Conservation (phyloP, 2,329 filamentous ascomycete genomes). For the Laburnicola sp. region DNA sequence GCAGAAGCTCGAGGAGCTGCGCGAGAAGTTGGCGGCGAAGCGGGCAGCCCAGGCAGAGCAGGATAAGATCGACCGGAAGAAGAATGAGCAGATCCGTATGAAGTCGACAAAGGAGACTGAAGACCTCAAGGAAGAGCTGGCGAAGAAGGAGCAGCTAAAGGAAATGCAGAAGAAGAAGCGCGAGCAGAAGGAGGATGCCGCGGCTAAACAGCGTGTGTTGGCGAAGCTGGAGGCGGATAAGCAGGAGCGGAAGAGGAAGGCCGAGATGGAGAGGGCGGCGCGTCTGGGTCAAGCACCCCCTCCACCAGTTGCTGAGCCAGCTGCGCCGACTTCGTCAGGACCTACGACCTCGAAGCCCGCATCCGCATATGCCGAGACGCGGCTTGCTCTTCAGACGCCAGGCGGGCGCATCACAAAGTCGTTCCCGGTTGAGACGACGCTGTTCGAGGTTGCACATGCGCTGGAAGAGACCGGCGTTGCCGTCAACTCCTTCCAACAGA, state of each 20-base stretch:
- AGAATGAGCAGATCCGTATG: slow-evolving; percentile 80
- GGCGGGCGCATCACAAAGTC: slow-evolving; percentile 82
- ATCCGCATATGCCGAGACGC: slow-evolving; percentile 75
- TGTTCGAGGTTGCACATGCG: slow-evolving; percentile 86
- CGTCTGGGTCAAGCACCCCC: slow-evolving; percentile 71
- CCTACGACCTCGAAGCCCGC: slow-evolving; percentile 63
- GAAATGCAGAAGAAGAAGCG: slow-evolving; percentile 82
- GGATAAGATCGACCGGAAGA: slow-evolving; percentile 80
- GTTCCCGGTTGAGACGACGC: slow-evolving; percentile 82
- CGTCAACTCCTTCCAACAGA: slow-evolving; percentile 79
- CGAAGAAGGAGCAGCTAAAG: slow-evolving; percentile 88
- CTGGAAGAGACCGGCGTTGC: slow-evolving; percentile 70
- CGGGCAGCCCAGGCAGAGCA: slow-evolving; percentile 66
- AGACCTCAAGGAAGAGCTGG: slow-evolving; percentile 85
- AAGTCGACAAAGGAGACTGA: slow-evolving; percentile 90
- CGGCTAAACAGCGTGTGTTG: slow-evolving; percentile 85
- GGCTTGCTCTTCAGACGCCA: slow-evolving; percentile 77
- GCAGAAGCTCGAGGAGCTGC: slow-evolving; percentile 73
- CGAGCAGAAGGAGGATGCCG: slow-evolving; percentile 83
- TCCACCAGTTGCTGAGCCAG: slow-evolving; percentile 52
- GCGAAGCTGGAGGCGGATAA: slow-evolving; percentile 96
- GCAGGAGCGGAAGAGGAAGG: slow-evolving; percentile 81
- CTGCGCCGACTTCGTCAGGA: slow-evolving; percentile 52
- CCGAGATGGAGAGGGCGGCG: slow-evolving; percentile 80
- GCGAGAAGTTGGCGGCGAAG: slow-evolving; percentile 72